A percentile compares a stretch with the other conserved stretches of the same genome.
Conservation (phyloP, 352 stramenopile species). For the Globisporangium recalcitrans region DNA sequence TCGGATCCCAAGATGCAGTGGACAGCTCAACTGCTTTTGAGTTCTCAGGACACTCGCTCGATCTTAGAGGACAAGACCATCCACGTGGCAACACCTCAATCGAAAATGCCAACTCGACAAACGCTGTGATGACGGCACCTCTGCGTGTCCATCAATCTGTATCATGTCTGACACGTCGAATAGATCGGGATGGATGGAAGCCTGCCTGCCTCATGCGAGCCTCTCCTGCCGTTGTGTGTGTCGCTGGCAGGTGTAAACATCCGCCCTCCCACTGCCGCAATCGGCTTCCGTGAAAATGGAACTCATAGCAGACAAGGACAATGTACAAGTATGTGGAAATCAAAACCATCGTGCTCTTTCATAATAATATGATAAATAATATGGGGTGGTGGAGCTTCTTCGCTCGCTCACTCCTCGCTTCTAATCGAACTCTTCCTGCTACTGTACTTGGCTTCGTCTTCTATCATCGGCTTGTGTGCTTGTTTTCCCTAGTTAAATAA, state of each 20-base stretch:
- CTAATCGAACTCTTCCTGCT: conserved; percentile 3
- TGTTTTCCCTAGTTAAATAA: conserved; percentile 16
- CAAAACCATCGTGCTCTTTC: conserved; percentile 3
- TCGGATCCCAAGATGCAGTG: too few relatives aligned
- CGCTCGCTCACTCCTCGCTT: not conserved
- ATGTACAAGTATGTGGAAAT: not conserved
- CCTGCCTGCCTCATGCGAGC: too few relatives aligned
- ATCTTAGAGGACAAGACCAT: too few relatives aligned
- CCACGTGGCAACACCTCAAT: too few relatives aligned
- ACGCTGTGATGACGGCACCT: not conserved
- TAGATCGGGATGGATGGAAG: not conserved
- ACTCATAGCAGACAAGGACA: not conserved
- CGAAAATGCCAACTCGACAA: not conserved
- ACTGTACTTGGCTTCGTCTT: not conserved
- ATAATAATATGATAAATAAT: conserved; percentile 24
- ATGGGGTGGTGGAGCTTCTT: not conserved
- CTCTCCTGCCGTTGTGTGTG: not conserved
- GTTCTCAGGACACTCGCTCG: too few relatives aligned
- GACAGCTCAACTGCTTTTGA: too few relatives aligned
- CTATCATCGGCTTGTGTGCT: not conserved
- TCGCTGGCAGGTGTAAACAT: not conserved
- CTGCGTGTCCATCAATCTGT: not conserved
- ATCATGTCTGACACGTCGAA: not conserved
- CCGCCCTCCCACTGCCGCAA: not conserved
- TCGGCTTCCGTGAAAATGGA: not conserved